Evolutionary conservation across 1,139 yeast species (phyloP).

Genomic region (Saccharomyces hybrid): DNA sequence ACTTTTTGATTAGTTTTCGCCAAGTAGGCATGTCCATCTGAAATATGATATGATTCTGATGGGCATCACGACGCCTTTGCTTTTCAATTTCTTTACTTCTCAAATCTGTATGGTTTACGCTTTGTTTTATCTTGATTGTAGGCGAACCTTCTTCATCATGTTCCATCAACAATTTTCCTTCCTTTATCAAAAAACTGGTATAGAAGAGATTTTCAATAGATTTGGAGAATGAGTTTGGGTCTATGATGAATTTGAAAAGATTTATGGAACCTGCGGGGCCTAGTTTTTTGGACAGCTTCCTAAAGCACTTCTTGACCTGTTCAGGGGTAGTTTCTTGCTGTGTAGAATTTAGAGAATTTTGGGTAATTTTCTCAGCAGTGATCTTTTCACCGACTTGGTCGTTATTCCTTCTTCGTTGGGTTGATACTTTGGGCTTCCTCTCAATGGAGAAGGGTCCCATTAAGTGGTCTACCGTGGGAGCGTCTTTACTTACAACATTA

Average conservation of each 20-base stretch:
- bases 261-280: constrained; percentile 39
- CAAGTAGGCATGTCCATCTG: constrained; percentile 62
- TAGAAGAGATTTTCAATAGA: constrained; percentile 79
- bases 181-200: constrained; percentile 70
- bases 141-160: constrained; percentile 35
- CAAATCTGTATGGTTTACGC: constrained; percentile 14
- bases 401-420: constrained; percentile 38
- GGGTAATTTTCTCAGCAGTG: constrained; percentile 50
- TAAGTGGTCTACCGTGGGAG: constrained; percentile 52
- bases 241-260: constrained; percentile 58
- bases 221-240: constrained; percentile 70
- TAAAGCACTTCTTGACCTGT: constrained; percentile 47
- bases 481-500: constrained; percentile 40
- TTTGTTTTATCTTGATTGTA: constrained; percentile 1
- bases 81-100: constrained; percentile 23
- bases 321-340: constrained; percentile 52
- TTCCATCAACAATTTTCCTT: constrained; percentile 54
- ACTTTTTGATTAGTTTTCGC: constrained; percentile 44
- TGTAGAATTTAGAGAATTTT: constrained; percentile 43
- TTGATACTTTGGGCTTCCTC: constrained; percentile 37
- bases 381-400: constrained; percentile 38
- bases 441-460: constrained; percentile 69
- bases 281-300: constrained; percentile 32
- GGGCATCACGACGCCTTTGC: constrained; percentile 27
- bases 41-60: constrained; percentile 58